These are phyloP conservation scores for Exophiala viscosa DNA, from an alignment of 2,329 filamentous ascomycete genomes.

Conservation along the genomic window DNA sequence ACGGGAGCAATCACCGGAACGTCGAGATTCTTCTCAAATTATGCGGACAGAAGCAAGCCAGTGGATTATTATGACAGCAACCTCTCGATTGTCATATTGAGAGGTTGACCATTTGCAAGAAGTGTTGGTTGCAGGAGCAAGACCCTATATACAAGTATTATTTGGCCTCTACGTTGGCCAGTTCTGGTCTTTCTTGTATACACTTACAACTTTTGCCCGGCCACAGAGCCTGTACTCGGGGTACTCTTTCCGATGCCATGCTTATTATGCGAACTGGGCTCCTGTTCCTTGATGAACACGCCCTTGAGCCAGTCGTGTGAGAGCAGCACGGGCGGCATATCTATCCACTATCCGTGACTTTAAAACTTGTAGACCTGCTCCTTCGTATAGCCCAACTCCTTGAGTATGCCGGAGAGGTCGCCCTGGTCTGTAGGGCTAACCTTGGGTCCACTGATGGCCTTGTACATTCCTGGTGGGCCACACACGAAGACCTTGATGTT, in stretches of 20 bases:
- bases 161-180: no score
- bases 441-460: slow-evolving; percentile 85
- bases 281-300: no score
- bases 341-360: background rate
- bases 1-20: slow-evolving; percentile 16
- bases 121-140: no score
- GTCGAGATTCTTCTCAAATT: slow-evolving; percentile 16
- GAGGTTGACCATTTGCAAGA: no score
- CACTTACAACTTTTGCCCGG: no score
- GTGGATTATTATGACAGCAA: slow-evolving; percentile 21
- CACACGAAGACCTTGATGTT: slow-evolving; percentile 98
- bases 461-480: slow-evolving; percentile 88
- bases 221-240: no score
- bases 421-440: slow-evolving; percentile 91
- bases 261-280: no score
- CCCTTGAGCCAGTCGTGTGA: no score
- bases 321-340: no score
- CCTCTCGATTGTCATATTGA: background rate
- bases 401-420: slow-evolving; percentile 74
- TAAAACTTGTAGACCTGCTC: slow-evolving; percentile 98
- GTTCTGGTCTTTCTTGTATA: no score
- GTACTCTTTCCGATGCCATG: no score
- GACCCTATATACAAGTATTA: no score
- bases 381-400: slow-evolving; percentile 77
- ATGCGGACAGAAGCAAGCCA: slow-evolving; percentile 21